Percentiles rank a stretch among this genome's conserved stretches.
phyloP scores from a whole-genome alignment of 2,329 filamentous ascomycete genomes.

The Tympanopsis confertula region DNA sequence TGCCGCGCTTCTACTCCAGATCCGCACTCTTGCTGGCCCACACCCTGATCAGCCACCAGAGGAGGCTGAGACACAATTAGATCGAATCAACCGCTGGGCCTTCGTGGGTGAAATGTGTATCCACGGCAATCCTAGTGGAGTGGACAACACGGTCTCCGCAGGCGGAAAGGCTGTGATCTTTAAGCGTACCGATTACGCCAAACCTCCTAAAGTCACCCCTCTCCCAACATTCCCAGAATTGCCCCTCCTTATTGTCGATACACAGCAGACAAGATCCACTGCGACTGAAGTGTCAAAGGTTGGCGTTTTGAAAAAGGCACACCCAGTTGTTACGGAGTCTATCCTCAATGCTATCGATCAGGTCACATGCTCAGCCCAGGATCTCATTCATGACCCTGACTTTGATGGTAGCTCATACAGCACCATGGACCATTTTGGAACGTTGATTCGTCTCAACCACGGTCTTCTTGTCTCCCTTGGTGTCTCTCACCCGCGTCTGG shows the following conservation, averaged over 20 bases:
- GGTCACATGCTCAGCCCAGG: conserved; percentile 44
- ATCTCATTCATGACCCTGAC: conserved; percentile 42
- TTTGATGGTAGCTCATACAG: conserved; percentile 56
- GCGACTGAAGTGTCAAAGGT: conserved; percentile 80
- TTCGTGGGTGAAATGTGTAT: conserved; percentile 97
- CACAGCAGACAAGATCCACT: conserved; percentile 77
- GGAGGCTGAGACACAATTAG: conserved; percentile 80
- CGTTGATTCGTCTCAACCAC: conserved; percentile 88
- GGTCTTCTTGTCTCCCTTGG: conserved; percentile 82
- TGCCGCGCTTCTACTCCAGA: conserved; percentile 6
- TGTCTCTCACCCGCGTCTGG: conserved; percentile 6
- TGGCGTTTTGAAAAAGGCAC: conserved; percentile 52
- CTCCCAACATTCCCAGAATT: conserved; percentile 85
- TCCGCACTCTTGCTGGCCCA: conserved; percentile 3
- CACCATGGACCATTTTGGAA: conserved; percentile 64
- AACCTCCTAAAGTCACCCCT: conserved; percentile 65
- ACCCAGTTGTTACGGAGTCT: conserved; percentile 66
- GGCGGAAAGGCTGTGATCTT: conserved; percentile 92
- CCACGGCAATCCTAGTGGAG: conserved; percentile 88
- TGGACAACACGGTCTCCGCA: conserved; percentile 91
- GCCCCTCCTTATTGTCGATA: conserved; percentile 81
- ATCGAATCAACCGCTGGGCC: conserved; percentile 94
- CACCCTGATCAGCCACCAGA: conserved; percentile 28
- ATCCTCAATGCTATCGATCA: conserved; percentile 80
- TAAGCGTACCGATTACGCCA: conserved; percentile 57